Evolutionary conservation across 2,329 filamentous ascomycete species (phyloP).

Genomic region (Paraconiothyrium brasiliense): DNA sequence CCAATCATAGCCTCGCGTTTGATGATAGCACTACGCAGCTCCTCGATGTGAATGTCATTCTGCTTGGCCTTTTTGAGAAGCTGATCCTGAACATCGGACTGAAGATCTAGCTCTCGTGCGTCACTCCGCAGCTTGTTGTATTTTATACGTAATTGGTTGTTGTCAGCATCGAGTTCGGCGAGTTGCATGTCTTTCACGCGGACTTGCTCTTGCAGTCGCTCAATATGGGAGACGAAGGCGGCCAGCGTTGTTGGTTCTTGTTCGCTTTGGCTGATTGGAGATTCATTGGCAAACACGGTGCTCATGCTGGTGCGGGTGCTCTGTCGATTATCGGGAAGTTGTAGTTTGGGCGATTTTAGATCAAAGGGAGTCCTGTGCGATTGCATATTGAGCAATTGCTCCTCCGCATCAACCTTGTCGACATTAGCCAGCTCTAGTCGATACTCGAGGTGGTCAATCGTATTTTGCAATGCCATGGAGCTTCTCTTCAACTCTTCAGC

Average conservation of each 20-base stretch:
- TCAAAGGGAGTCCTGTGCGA: constrained; percentile 42
- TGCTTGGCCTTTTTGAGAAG: constrained; percentile 38
- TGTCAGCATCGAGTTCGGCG: constrained; percentile 34
- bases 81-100: constrained; percentile 41
- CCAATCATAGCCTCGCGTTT: constrained; percentile 43
- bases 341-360: constrained; percentile 20
- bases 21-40: constrained; percentile 40
- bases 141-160: constrained; percentile 28
- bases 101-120: constrained; percentile 32
- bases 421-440: constrained; percentile 53
- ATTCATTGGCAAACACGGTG: constrained; percentile 39
- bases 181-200: constrained; percentile 41
- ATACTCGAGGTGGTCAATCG: constrained; percentile 50
- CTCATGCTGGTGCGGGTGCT: constrained; percentile 37
- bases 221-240: constrained; percentile 39
- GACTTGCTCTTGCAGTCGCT: constrained; percentile 45
- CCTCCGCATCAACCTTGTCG: constrained; percentile 53
- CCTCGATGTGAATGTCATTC: constrained; percentile 40
- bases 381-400: constrained; percentile 45
- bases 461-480: constrained; percentile 46
- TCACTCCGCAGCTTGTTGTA: constrained; percentile 34
- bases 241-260: constrained; percentile 35
- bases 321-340: constrained; percentile 20
- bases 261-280: constrained; percentile 27
- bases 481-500: constrained; percentile 37